Percentiles rank a stretch among this genome's conserved stretches.
These are phyloP conservation scores for Diatrype stigma DNA, from an alignment of 2,329 filamentous ascomycete genomes.

Conservation along the genomic window DNA sequence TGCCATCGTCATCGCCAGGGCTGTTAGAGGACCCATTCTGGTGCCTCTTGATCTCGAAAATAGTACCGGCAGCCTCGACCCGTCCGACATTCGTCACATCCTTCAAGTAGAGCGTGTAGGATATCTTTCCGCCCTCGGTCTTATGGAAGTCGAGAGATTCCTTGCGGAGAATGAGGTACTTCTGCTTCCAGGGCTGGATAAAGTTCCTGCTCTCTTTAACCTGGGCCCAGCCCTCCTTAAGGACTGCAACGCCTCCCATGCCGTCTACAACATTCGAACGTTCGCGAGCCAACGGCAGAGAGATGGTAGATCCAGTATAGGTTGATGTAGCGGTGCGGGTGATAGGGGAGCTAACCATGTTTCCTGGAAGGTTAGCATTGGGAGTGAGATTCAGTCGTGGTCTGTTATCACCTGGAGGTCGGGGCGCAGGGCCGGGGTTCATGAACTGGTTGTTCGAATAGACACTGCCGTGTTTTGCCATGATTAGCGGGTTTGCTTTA, in stretches of 20 bases:
- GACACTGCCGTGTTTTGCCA: constrained; percentile 38
- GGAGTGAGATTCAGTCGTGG: constrained; percentile 78
- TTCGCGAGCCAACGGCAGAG: constrained; percentile 63
- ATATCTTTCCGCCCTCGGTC: constrained; percentile 79
- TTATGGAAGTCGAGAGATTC: constrained; percentile 94
- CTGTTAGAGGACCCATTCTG: constrained; percentile 65
- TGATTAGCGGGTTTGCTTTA: constrained; percentile 16
- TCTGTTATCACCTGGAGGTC: constrained; percentile 79
- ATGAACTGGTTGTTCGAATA: constrained; percentile 73
- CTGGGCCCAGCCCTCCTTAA: constrained; percentile 78
- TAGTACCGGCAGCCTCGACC: constrained; percentile 85
- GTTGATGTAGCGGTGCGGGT: constrained; percentile 62
- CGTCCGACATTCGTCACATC: constrained; percentile 88
- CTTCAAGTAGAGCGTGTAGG: constrained; percentile 78
- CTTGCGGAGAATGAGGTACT: constrained; percentile 87
- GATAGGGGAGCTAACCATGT: constrained; percentile 70
- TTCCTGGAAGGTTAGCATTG: constrained; percentile 68
- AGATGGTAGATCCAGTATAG: constrained; percentile 69
- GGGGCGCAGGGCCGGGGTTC: constrained; percentile 93
- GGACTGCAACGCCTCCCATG: constrained; percentile 64
- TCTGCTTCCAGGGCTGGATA: constrained; percentile 83
- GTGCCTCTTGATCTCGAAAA: constrained; percentile 86
- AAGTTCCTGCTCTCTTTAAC: constrained; percentile 90
- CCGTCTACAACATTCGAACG: constrained; percentile 56
- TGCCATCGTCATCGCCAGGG: constrained; percentile 73